Evolutionary conservation across 345 rosid genomes (phyloP), one percentile per base, ranked within the genome.

Genomic region (Garcia nutans): DNA sequence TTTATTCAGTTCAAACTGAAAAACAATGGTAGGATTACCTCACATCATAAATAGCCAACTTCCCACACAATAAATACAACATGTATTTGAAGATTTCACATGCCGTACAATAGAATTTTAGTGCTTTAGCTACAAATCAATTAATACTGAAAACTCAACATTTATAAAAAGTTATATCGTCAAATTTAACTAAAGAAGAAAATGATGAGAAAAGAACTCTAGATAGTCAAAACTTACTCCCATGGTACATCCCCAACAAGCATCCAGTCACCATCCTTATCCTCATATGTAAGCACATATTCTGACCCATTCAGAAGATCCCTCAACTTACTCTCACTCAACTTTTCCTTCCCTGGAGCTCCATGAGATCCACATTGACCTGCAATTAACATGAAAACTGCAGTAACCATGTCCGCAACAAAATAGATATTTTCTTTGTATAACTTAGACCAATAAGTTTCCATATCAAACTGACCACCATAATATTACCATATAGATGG

Each of bases 231-330:
- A 78, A 79, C 97, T 89, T 87, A 94, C 98, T 84, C 92, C 98
- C 98, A 93, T 3, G 97, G n/a, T n/a, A n/a, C n/a, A n/a, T n/a
- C n/a, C n/a, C n/a, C n/a, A n/a, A n/a, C n/a, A n/a, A n/a, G n/a
- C 97, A 92, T 92, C 97, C 94, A 94, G 60, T 94, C 98, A 19
- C 94, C 87, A 20, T 94, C 98, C 83, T 92, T 94, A 77, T 94
- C 98, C 84, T 94, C 94, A 11, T 92, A 94, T 1, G 98, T 92
- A 49, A 92, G 91, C 41, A 92, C 94, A 70, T 90, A 90, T 71
- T 92, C 98, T 2, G 98, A 92, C 78, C 97, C 98, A 84, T 87
- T 88, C 68, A 88, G 88, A 83, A 92, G 93, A 87, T 91, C 93
- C 80, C 89, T 88, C 84, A 89, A 22, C 76, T 88, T 89, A 66